A percentile compares a stretch with the other conserved stretches of the same genome.
These are phyloP conservation scores for Cladosporium sp. DNA, from an alignment of 2,329 filamentous ascomycete genomes.

Conservation along the genomic window DNA sequence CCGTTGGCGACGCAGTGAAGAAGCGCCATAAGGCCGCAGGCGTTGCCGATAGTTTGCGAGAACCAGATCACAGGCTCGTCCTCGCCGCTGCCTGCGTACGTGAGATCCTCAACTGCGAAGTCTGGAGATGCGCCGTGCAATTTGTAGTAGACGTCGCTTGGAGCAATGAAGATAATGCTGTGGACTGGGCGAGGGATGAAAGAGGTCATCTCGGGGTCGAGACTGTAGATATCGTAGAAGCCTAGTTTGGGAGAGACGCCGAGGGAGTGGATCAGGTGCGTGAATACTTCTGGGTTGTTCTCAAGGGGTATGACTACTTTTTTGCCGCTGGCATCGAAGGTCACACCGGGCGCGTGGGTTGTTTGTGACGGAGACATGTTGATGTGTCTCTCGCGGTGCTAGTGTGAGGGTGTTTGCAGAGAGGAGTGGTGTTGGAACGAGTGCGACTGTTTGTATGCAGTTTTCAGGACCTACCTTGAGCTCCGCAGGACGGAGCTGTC, in stretches of 20 bases:
- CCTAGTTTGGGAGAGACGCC: slow-evolving; percentile 44
- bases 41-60: slow-evolving; percentile 55
- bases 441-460: neutral
- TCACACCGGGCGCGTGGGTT: slow-evolving; percentile 19
- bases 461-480: neutral
- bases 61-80: slow-evolving; percentile 56
- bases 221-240: slow-evolving; percentile 53
- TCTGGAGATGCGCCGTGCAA: slow-evolving; percentile 42
- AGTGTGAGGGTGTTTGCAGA: neutral
- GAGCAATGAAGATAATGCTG: slow-evolving; percentile 53
- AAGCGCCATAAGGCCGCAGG: slow-evolving; percentile 56
- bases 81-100: slow-evolving; percentile 45
- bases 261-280: slow-evolving; percentile 45
- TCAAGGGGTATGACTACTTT: slow-evolving; percentile 38
- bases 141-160: slow-evolving; percentile 37
- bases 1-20: slow-evolving; percentile 54
- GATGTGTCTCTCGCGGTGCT: neutral
- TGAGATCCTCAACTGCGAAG: slow-evolving; percentile 29
- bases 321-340: slow-evolving; percentile 23
- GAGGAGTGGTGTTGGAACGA: neutral
- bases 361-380: neutral
- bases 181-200: slow-evolving; percentile 51
- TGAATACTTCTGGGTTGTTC: slow-evolving; percentile 55
- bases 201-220: slow-evolving; percentile 47
- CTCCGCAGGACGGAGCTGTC: too few relatives aligned